Base-by-base conservation (phyloP, 176 grass and related monocot genomes). In the Thinopyrum elongatum region DNA sequence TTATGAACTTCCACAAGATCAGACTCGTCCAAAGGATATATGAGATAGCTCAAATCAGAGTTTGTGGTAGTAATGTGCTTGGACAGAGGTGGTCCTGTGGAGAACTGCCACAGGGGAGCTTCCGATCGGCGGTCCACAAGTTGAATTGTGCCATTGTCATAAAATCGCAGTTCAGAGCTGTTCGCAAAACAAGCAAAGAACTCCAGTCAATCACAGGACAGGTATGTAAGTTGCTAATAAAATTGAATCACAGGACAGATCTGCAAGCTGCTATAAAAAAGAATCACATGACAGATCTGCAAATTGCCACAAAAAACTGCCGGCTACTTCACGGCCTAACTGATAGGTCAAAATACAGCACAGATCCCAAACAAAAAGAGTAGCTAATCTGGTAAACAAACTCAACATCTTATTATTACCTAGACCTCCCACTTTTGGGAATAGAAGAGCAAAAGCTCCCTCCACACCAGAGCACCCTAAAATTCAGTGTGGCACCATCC, bases 121-220 rank as follows among this genome's bases (percentile, higher is more conserved):
- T 80, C 44, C 8, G 88, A 88, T 58, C 44, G n/a, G 13, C 27
- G 33, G 67, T 93, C 86, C 74, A 93, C 83, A 5, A 88, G 83
- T 19, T 88, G 82, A 80, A 93, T 86, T 42, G 86, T 90, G 57
- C 92, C 92, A 23, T 93, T 83, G 23, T 88, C 74, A 5, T 86
- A 73, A 71, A 93, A 83, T 36, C 69, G 65, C 57, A 93, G 88
- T 25, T 69, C 79, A 0, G 73, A 79, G 23, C 88, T 90, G 82
- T 77, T 75, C 25, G 33, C 69, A 76, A 38, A 65, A 65, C 25
- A 83, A 33, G 1, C 26, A 84, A 77, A 76, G 7, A 59, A 71
- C 53, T 82, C 36, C 4, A 61, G 49, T 84, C 47, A 81, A 70
- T 41, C 69, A 80, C 31, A 41, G 44, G 75, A 75, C 26, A n/a